These are phyloP conservation scores for Phyllostachys edulis DNA, from an alignment of 176 grass and related monocot genomes.

Conservation along the genomic window DNA sequence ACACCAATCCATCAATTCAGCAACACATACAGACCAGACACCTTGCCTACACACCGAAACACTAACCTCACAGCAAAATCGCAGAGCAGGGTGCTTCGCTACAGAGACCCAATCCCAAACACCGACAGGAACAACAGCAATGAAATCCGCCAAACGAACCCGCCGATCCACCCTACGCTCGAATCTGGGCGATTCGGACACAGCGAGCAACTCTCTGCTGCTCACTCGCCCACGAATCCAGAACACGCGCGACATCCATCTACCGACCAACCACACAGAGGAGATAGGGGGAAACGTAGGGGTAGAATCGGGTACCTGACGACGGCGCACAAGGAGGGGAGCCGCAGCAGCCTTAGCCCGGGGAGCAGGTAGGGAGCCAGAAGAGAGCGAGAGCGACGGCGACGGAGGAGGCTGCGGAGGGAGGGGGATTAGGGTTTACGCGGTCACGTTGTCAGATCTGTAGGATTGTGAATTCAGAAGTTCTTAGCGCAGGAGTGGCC, in stretches of 20 bases:
- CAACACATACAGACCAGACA: neutral
- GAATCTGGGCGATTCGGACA: neutral
- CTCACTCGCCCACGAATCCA: neutral
- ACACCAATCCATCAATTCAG: neutral
- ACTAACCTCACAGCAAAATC: neutral
- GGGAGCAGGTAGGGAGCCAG: constrained; percentile 11
- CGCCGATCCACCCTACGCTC: neutral
- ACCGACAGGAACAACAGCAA: neutral
- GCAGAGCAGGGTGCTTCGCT: neutral
- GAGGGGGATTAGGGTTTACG: neutral
- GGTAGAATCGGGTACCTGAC: neutral
- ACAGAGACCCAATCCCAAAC: neutral
- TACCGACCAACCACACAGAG: neutral
- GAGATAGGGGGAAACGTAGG: neutral
- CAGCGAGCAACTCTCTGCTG: neutral
- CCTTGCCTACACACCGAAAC: neutral
- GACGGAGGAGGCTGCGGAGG: neutral
- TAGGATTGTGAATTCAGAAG: no score
- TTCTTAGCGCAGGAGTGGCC: no score
- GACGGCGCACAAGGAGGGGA: neutral
- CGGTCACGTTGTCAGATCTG: neutral
- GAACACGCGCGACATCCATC: neutral
- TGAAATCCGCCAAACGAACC: neutral
- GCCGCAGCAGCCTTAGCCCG: constrained; percentile 21
- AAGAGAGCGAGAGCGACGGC: neutral